Evolutionary conservation across 192 early-diverging fungal species (phyloP).

Genomic region (Podila clonocystis): DNA sequence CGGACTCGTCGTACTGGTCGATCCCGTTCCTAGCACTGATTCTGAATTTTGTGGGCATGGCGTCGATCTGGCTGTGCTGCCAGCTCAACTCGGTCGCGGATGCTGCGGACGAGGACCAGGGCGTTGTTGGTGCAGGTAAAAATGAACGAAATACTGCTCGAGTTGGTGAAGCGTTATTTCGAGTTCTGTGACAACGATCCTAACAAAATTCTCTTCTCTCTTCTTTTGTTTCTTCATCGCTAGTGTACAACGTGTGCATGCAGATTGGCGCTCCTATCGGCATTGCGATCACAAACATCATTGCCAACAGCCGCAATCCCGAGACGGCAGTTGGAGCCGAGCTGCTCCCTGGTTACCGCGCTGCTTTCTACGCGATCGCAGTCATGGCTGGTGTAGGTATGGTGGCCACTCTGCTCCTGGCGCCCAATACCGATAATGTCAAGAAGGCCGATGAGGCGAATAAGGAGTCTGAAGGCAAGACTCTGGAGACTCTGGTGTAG

Average conservation of each 20-base stretch:
- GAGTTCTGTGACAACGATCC: too few relatives aligned
- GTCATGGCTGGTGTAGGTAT: conserved; percentile 27
- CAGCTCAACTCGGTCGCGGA: conserved; percentile 12
- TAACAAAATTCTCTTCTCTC: neutral
- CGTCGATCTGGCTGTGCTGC: conserved; percentile 9
- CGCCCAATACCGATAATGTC: conserved; percentile 22
- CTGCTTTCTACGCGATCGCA: conserved; percentile 35
- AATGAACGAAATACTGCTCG: too few relatives aligned
- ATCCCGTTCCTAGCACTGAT: conserved; percentile 6
- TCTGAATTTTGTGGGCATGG: conserved; percentile 8
- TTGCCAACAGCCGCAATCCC: conserved; percentile 31
- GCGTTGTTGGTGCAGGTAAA: conserved; percentile 4
- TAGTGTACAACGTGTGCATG: conserved; percentile 38
- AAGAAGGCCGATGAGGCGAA: too few relatives aligned
- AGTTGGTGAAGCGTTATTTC: too few relatives aligned
- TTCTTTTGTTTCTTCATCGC: neutral
- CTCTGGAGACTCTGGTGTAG: too few relatives aligned
- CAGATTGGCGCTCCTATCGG: conserved; percentile 52
- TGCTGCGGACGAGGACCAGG: conserved; percentile 8
- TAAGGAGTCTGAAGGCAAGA: too few relatives aligned
- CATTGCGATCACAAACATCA: conserved; percentile 43
- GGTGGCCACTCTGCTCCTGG: conserved; percentile 16
- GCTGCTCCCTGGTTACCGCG: conserved; percentile 32
- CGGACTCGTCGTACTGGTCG: conserved; percentile 7
- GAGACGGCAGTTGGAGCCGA: conserved; percentile 11